These are phyloP conservation scores for Scheffersomyces stambukii DNA, from an alignment of 1,139 yeast species.

Conservation along the genomic window DNA sequence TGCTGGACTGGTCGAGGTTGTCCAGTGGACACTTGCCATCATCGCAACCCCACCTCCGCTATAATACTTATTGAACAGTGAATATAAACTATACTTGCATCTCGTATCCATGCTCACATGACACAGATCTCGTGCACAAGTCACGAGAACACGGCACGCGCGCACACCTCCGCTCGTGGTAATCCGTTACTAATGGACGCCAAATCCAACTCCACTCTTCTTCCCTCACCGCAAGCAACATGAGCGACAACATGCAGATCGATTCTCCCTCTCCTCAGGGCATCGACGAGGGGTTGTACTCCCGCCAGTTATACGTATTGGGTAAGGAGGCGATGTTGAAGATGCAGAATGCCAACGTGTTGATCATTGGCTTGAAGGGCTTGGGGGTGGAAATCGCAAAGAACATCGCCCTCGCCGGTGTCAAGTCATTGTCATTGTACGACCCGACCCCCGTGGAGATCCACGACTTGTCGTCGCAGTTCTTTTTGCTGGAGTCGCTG, in stretches of 20 bases:
- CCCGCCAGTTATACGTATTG: conserved; percentile 89
- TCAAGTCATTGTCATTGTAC: conserved; percentile 81
- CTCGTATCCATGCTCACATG: no score
- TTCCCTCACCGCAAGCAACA: conserved; percentile 2
- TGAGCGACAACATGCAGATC: conserved; percentile 44
- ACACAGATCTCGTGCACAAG: no score
- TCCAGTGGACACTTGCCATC: no score
- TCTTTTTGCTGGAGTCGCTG: conserved; percentile 68
- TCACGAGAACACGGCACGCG: no score
- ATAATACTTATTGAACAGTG: no score
- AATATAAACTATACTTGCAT: no score
- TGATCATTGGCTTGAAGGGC: conserved; percentile 84
- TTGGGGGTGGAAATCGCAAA: conserved; percentile 95
- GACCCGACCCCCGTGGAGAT: conserved; percentile 72
- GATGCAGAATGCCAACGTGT: conserved; percentile 89
- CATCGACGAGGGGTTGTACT: conserved; percentile 91
- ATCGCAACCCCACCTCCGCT: no score
- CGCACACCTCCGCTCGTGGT: no score
- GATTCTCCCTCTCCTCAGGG: conserved; percentile 47
- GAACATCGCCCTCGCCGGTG: conserved; percentile 96
- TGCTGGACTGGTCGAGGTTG: no score
- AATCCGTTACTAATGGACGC: no score
- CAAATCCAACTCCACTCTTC: conserved; percentile 1
- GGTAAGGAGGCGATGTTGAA: conserved; percentile 98
- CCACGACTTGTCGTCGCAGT: conserved; percentile 82